These are phyloP conservation scores for Solanum lycopersicoides DNA, from an alignment of 257 asterid species.

Conservation along the genomic window DNA sequence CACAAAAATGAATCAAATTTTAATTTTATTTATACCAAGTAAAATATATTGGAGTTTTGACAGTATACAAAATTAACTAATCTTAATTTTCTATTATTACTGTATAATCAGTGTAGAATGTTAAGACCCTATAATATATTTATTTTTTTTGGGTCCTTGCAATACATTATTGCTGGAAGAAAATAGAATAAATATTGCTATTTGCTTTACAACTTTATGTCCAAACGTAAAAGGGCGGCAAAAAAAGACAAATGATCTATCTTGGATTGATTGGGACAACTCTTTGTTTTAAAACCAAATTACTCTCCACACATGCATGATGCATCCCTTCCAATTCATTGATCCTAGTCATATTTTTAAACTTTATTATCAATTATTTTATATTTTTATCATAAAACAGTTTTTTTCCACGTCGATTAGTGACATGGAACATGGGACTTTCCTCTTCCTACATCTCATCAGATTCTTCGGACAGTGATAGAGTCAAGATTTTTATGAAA, in stretches of 20 bases:
- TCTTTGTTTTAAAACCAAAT: not conserved
- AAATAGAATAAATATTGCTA: not conserved
- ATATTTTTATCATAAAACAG: no score
- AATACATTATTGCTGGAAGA: not conserved
- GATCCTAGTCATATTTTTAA: not conserved
- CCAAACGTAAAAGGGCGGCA: not conserved
- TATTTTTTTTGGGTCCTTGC: not conserved
- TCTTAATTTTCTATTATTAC: not conserved
- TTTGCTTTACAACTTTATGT: not conserved
- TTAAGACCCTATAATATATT: not conserved
- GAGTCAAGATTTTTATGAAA: no score
- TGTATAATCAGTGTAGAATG: not conserved
- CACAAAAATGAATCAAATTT: not conserved
- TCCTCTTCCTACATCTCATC: not conserved
- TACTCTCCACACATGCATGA: not conserved
- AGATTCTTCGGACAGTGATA: no score
- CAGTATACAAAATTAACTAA: not conserved
- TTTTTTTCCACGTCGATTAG: not conserved
- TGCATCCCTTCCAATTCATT: not conserved
- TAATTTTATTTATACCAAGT: not conserved
- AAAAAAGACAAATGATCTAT: not conserved
- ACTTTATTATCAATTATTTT: not conserved
- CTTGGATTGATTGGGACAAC: not conserved
- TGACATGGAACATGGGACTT: not conserved
- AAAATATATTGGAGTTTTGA: not conserved